Conservation (phyloP, 768 basidiomycete species). For the Kockovaella imperatae region DNA sequence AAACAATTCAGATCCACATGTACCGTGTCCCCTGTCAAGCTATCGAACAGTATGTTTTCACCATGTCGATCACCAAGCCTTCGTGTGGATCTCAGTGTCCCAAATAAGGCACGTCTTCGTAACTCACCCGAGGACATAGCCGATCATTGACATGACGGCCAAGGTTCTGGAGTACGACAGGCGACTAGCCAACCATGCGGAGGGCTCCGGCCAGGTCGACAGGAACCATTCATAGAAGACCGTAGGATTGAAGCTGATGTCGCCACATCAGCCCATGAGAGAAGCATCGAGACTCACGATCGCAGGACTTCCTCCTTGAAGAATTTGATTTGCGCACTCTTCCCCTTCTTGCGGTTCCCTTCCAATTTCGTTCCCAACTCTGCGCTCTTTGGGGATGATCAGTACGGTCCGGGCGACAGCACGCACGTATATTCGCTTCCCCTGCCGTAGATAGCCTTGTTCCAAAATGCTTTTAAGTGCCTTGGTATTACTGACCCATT, state of each 20-base stretch:
- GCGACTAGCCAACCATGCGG: slow-evolving; percentile 86
- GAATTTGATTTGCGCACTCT: slow-evolving; percentile 28
- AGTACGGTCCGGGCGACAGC: neutral
- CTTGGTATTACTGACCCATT: slow-evolving; percentile 94
- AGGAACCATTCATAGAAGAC: slow-evolving; percentile 97
- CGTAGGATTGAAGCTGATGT: slow-evolving; percentile 53
- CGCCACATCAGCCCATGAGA: no score
- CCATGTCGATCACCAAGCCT: slow-evolving; percentile 97
- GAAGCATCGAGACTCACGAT: slow-evolving; percentile 47
- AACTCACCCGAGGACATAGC: slow-evolving; percentile 83
- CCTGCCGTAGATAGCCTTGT: slow-evolving; percentile 57
- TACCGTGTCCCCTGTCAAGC: slow-evolving; percentile 76
- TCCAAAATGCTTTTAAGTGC: slow-evolving; percentile 69
- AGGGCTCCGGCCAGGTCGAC: slow-evolving; percentile 92
- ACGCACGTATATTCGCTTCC: slow-evolving; percentile 52
- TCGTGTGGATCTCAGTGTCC: slow-evolving; percentile 3
- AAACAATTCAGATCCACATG: slow-evolving; percentile 98
- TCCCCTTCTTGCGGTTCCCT: slow-evolving; percentile 16
- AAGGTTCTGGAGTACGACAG: slow-evolving; percentile 76
- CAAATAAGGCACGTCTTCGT: neutral
- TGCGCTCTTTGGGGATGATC: slow-evolving; percentile 22
- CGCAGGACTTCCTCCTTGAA: slow-evolving; percentile 53
- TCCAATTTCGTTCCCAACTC: slow-evolving; percentile 42
- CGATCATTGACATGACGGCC: slow-evolving; percentile 98
- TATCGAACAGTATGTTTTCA: slow-evolving; percentile 91